phyloP scores from a whole-genome alignment of 768 basidiomycete species.

The Serendipita sp. region DNA sequence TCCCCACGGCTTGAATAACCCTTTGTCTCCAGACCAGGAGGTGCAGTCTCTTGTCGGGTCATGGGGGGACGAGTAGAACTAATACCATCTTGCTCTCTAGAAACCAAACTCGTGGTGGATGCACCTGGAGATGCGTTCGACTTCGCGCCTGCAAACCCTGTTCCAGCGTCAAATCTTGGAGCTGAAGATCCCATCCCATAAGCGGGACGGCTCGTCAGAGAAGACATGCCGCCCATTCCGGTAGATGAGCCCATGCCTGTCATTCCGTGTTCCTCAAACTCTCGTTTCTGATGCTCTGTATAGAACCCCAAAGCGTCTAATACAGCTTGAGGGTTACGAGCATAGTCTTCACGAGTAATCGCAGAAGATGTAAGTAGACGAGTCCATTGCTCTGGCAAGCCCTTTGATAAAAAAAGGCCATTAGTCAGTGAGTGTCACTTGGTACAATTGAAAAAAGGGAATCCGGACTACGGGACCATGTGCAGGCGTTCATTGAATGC shows the following conservation, averaged over 20 bases:
- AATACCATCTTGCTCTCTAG: slow-evolving; percentile 3
- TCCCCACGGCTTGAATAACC: slow-evolving; percentile 21
- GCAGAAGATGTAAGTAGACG: slow-evolving; percentile 93
- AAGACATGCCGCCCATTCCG: slow-evolving; percentile 12
- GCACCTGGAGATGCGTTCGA: slow-evolving; percentile 18
- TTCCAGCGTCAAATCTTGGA: slow-evolving; percentile 79
- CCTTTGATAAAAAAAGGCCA: slow-evolving; percentile 28
- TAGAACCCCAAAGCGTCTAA: slow-evolving; percentile 97
- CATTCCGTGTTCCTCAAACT: slow-evolving; percentile 47
- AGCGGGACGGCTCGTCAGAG: slow-evolving; percentile 16
- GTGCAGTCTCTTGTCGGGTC: slow-evolving; percentile 33
- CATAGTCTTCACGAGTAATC: slow-evolving; percentile 95
- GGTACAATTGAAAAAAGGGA: neutral
- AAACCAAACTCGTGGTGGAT: slow-evolving; percentile 21
- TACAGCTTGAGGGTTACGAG: slow-evolving; percentile 91
- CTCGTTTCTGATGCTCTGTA: slow-evolving; percentile 93
- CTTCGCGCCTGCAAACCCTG: slow-evolving; percentile 63
- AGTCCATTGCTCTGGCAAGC: slow-evolving; percentile 94
- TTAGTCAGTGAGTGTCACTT: neutral
- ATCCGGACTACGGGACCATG: neutral
- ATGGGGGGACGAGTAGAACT: slow-evolving; percentile 19
- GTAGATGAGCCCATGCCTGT: slow-evolving; percentile 16
- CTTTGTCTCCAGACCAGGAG: slow-evolving; percentile 19
- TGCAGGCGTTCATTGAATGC: neutral
- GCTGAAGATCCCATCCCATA: slow-evolving; percentile 25